These are phyloP conservation scores for Rhizomucor miehei DNA, from an alignment of 371 early-diverging fungal species.

Conservation along the genomic window DNA sequence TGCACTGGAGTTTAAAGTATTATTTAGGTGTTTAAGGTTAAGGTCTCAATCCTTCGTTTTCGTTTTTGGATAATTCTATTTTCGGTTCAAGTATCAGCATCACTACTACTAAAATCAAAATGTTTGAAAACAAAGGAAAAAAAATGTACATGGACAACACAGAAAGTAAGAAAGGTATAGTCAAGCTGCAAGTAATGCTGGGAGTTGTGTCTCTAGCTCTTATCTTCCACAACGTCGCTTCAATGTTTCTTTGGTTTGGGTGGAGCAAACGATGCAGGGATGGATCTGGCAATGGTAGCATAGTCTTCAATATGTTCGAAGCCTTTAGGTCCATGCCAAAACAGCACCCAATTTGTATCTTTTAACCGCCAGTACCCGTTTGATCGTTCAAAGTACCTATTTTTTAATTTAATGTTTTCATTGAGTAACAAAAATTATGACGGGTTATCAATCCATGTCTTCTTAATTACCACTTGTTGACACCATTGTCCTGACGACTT, in stretches of 20 bases:
- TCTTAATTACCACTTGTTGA: constrained; percentile 94
- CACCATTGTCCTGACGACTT: constrained; percentile 82
- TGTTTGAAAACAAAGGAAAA: too few species aligned
- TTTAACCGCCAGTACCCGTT: constrained; percentile 67
- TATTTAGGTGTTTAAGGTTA: too few species aligned
- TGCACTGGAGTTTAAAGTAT: too few species aligned
- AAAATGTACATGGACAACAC: too few species aligned
- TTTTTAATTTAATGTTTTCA: not conserved
- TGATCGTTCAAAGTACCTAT: constrained; percentile 86
- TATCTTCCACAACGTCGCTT: too few species aligned
- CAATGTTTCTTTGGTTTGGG: constrained; percentile 1
- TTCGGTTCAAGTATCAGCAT: too few species aligned
- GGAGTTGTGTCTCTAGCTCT: too few species aligned
- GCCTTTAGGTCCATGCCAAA: constrained; percentile 71
- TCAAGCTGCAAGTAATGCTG: too few species aligned
- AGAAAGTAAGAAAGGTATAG: too few species aligned
- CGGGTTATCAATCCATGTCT: not conserved
- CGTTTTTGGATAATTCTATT: too few species aligned
- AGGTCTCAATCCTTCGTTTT: too few species aligned
- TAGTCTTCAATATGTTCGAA: constrained; percentile 31
- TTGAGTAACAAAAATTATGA: not conserved
- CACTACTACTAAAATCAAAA: too few species aligned
- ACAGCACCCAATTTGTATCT: constrained; percentile 73
- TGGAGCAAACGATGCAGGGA: constrained; percentile 37
- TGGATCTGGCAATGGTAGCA: constrained; percentile 28